Evolutionary conservation across 2,329 filamentous ascomycete species (phyloP), one percentile per base, ranked within the genome.

Genomic region (Hawksworthiomyces lignivorus): DNA sequence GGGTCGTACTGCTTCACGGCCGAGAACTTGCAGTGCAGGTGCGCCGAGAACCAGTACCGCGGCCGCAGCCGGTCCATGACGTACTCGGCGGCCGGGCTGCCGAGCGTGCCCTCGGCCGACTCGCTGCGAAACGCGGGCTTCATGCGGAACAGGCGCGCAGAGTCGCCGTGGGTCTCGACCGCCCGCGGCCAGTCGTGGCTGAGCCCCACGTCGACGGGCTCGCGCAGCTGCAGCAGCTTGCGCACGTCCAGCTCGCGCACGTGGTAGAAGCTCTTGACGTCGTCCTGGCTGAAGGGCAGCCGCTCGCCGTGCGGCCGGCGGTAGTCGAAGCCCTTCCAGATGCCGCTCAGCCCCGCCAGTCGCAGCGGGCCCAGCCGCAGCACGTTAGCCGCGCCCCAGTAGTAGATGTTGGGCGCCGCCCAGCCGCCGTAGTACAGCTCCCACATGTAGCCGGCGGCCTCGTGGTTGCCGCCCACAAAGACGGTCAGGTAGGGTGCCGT

Each of bases 351-450:
- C 5, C 84, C 90, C 27, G 87, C 86, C 48, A 98, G 94, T 18
- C 92, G 80, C 36, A 98, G 65, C 2, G 86, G 83, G 0, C 90
- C 90, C 24, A 94, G 69, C 15, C 83, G 81, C 30, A 98, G 60
- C 8, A 98, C 82, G 57, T 94, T 96, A 46, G 92, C 87, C 26
- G 88, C 87, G 36, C 92, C 92, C 60, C 97, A 74, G 64, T 96
- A 98, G 69, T 96, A 98, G 49, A 98, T 97, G 52, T 92, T 94
- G 8, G 87, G 88, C 7, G 90, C 90, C 6, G 87, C 92, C 92
- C 92, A 98, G 38, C 92, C 92, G 39, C 92, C 92, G 58, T 97
- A 94, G 66, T 87, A 94, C 0, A 98, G 75, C 63, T 98, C 92
- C 70, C 82, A 92, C 5, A 95, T 69, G 62, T 97, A 80, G 38